Evolutionary conservation across 495 filamentous ascomycete species (phyloP).

Genomic region (Neohortaea acidophila): DNA sequence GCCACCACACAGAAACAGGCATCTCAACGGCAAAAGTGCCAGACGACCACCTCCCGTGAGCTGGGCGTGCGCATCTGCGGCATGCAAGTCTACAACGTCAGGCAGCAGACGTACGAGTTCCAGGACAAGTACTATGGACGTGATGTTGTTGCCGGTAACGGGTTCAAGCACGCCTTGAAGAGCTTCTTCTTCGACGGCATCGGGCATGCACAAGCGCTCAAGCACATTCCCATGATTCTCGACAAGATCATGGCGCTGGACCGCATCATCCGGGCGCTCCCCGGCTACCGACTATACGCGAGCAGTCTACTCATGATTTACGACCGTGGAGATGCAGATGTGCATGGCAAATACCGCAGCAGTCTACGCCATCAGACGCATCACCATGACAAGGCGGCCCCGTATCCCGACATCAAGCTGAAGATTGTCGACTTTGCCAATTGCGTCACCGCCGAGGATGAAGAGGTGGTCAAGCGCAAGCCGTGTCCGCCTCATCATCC

Average conservation of each 20-base stretch:
- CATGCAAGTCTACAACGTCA: constrained; percentile 87
- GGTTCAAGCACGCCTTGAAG: constrained; percentile 79
- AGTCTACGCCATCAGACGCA: constrained; percentile 25
- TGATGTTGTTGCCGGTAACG: constrained; percentile 68
- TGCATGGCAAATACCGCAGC: constrained; percentile 19
- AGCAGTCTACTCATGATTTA: constrained; percentile 90
- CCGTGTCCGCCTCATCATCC: constrained; percentile 72
- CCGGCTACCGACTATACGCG: constrained; percentile 88
- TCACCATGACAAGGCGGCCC: not conserved
- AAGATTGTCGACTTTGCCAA: constrained; percentile 99
- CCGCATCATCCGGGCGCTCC: constrained; percentile 59
- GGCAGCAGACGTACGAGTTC: constrained; percentile 67
- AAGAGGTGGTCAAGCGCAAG: constrained; percentile 28
- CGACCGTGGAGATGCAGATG: constrained; percentile 48
- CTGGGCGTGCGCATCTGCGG: constrained; percentile 89
- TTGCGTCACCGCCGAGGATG: constrained; percentile 77
- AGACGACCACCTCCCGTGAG: constrained; percentile 77
- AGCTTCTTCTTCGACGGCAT: constrained; percentile 88
- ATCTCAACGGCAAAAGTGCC: constrained; percentile 84
- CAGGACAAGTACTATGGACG: constrained; percentile 96
- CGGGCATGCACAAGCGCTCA: constrained; percentile 55
- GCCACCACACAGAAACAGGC: constrained; percentile 81
- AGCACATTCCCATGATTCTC: constrained; percentile 75
- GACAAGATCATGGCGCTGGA: constrained; percentile 70
- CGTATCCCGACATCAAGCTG: constrained; percentile 52